These are phyloP conservation scores for Schizophyllum commune DNA, from an alignment of 1,284 basidiomycete species.

Conservation along the genomic window DNA sequence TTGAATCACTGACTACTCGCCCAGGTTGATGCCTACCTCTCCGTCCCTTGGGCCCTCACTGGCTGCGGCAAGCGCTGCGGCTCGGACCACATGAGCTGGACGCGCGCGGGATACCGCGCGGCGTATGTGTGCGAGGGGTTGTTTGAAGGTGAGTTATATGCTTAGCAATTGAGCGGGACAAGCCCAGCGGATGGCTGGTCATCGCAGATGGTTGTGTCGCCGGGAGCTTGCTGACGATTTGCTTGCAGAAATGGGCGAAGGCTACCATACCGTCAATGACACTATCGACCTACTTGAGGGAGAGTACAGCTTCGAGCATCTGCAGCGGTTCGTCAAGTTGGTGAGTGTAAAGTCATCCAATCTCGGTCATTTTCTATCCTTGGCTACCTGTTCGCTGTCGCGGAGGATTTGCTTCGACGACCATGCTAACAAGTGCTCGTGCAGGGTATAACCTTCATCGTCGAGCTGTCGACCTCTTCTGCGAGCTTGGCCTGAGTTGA, in stretches of 20 bases:
- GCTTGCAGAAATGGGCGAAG: neutral
- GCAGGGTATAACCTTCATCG: neutral
- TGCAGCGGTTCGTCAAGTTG: neutral
- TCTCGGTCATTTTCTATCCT: too few species aligned
- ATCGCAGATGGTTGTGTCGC: too few species aligned
- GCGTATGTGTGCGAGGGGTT: neutral
- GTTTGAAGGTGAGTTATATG: neutral
- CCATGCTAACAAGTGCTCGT: neutral
- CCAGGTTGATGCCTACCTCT: neutral
- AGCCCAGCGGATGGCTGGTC: too few species aligned
- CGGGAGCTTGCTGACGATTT: neutral
- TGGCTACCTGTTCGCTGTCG: neutral
- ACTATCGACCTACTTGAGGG: neutral
- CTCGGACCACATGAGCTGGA: neutral
- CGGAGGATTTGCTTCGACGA: neutral
- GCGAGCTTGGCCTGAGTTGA: too few species aligned
- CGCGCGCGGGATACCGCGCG: neutral
- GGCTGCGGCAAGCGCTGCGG: neutral
- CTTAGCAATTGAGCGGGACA: neutral
- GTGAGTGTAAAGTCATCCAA: neutral
- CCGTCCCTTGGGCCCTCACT: neutral
- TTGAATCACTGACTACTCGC: neutral
- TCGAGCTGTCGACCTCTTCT: neutral
- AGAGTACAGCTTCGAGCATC: neutral
- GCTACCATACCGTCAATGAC: neutral